A percentile compares a stretch with the other conserved stretches of the same genome.
phyloP scores from a whole-genome alignment of 108 stramenopile genomes.

The Cyclotella distinguenda region DNA sequence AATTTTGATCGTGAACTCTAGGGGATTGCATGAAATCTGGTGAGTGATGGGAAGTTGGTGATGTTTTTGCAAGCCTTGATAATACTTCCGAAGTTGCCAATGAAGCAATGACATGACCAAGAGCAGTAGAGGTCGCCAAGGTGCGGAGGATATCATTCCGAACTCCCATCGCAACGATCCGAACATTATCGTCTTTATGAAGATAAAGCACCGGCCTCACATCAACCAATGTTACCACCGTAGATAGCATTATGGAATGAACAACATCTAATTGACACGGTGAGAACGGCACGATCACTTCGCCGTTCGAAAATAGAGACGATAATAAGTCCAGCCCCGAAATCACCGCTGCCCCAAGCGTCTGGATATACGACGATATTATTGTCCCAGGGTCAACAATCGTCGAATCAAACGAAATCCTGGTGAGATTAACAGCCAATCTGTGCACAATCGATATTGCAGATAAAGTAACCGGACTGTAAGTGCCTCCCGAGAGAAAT shows the following conservation, averaged over 20 bases:
- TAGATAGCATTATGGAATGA: conserved; percentile 21
- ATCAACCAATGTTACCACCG: conserved; percentile 16
- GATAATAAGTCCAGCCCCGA: conserved; percentile 29
- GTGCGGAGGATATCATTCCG: conserved; percentile 33
- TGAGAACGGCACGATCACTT: conserved; percentile 10
- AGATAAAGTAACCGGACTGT: conserved; percentile 23
- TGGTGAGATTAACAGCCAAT: conserved; percentile 13
- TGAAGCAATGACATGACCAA: conserved; percentile 38
- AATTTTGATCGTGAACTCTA: background rate
- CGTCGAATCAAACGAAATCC: conserved; percentile 20
- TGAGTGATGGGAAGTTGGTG: conserved; percentile 18
- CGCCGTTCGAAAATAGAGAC: conserved; percentile 23
- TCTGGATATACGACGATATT: conserved; percentile 16
- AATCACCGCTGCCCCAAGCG: conserved; percentile 25
- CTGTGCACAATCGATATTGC: conserved; percentile 27
- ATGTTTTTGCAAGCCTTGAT: conserved; percentile 13
- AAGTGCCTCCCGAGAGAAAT: conserved; percentile 20
- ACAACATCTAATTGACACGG: conserved; percentile 15
- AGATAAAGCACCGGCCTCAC: conserved; percentile 35
- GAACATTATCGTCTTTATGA: conserved; percentile 29
- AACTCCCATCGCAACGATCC: conserved; percentile 9
- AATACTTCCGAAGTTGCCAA: conserved; percentile 29
- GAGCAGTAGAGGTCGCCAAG: conserved; percentile 31
- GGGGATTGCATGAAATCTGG: conserved; percentile 21
- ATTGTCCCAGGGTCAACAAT: background rate